Evolutionary conservation across 139 green algal genomes (phyloP).

Genomic region (Spirogloea muscicola): DNA sequence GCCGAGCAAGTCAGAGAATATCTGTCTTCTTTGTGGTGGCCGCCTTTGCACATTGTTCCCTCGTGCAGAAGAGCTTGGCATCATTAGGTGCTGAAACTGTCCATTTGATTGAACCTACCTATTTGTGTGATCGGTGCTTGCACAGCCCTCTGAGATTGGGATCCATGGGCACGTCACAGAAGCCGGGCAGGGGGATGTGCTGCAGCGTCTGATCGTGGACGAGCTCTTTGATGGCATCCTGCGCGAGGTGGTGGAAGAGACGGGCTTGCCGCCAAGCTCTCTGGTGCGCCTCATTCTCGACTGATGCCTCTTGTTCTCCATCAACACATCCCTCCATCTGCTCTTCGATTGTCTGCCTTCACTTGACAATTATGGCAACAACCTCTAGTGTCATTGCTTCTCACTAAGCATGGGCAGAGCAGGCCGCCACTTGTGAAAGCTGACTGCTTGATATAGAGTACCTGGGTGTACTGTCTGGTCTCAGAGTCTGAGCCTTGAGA

Average conservation of each 20-base stretch:
- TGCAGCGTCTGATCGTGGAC: slow-evolving; percentile 4
- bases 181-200: background rate
- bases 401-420: no score
- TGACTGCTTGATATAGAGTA: no score
- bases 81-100: background rate
- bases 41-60: no score
- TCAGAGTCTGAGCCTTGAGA: no score
- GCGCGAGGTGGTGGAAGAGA: slow-evolving; percentile 38
- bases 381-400: no score
- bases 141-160: slow-evolving; percentile 19
- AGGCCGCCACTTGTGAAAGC: no score
- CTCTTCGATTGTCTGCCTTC: no score
- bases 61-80: background rate
- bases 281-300: slow-evolving; percentile 10
- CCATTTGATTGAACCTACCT: background rate
- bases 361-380: no score
- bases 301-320: background rate
- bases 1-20: no score
- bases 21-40: no score
- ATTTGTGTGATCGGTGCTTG: background rate
- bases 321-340: no score
- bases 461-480: no score
- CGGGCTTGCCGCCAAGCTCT: slow-evolving; percentile 12
- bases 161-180: background rate
- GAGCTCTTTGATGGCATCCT: slow-evolving; percentile 38